Conservation (phyloP, 495 filamentous ascomycete genomes). For the Lepraria neglecta region DNA sequence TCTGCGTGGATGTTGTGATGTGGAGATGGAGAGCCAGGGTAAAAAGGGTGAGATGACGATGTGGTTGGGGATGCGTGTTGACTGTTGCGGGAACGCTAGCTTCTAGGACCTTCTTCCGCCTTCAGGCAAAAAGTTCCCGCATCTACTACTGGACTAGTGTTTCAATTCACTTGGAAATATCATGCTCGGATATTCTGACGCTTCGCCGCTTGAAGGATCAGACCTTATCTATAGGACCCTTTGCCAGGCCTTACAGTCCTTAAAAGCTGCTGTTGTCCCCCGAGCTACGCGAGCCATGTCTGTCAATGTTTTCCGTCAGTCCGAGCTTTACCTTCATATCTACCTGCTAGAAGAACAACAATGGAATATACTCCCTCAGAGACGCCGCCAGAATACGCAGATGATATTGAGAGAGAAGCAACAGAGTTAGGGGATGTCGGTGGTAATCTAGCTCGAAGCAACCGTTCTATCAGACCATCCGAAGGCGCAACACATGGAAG, state of each 20-base stretch:
- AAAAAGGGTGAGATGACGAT: not conserved
- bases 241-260: too few relatives aligned
- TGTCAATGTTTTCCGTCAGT: not conserved
- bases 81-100: too few relatives aligned
- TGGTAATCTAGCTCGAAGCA: not conserved
- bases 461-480: not conserved
- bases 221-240: too few relatives aligned
- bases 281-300: not conserved
- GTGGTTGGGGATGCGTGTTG: not conserved
- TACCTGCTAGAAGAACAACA: not conserved
- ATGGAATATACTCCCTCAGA: slow-evolving; percentile 9
- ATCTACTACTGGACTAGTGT: too few relatives aligned
- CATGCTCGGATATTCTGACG: too few relatives aligned
- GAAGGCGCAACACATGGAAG: not conserved
- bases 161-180: too few relatives aligned
- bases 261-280: not conserved
- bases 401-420: slow-evolving; percentile 4
- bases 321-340: too few relatives aligned
- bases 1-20: not conserved
- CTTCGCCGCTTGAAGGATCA: too few relatives aligned
- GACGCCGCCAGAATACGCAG: not conserved
- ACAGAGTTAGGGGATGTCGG: slow-evolving; percentile 11
- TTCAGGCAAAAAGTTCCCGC: too few relatives aligned
- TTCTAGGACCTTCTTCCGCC: too few relatives aligned
- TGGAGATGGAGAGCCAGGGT: not conserved